phyloP scores from a whole-genome alignment of 164 flowering plant genomes.

The Warburgia ugandensis region DNA sequence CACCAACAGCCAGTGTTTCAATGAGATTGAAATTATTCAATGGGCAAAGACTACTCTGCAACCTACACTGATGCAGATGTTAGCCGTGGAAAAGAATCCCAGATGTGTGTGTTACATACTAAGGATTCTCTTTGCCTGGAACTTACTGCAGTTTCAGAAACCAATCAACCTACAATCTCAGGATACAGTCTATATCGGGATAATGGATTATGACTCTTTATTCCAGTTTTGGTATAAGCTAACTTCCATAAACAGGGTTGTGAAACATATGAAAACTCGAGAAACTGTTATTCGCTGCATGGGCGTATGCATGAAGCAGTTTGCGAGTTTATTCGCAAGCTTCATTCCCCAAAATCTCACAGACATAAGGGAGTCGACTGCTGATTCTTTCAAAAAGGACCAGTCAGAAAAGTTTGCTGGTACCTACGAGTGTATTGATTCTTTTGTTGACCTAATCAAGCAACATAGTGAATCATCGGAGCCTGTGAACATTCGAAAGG shows the following conservation, averaged over 20 bases:
- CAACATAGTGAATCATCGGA: conserved; percentile 59
- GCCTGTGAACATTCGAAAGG: conserved; percentile 74
- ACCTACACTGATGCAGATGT: conserved; percentile 36
- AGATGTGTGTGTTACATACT: conserved; percentile 71
- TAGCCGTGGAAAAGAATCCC: conserved; percentile 56
- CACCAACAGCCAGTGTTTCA: conserved; percentile 10
- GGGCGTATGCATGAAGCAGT: conserved; percentile 61
- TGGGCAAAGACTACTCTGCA: conserved; percentile 61
- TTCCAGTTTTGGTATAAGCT: conserved; percentile 61
- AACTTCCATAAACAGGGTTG: conserved; percentile 41
- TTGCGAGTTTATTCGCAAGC: conserved; percentile 29
- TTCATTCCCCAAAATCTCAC: conserved; percentile 16
- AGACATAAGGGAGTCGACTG: neutral
- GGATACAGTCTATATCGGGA: conserved; percentile 37
- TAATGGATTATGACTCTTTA: conserved; percentile 46
- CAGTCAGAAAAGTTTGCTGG: conserved; percentile 17
- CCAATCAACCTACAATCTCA: conserved; percentile 5
- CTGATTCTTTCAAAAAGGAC: conserved; percentile 14
- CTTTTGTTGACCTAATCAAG: conserved; percentile 40
- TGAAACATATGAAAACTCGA: conserved; percentile 56
- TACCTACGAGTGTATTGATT: conserved; percentile 33
- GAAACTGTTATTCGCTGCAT: conserved; percentile 71
- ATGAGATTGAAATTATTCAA: conserved; percentile 21
- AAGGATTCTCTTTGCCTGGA: conserved; percentile 71
- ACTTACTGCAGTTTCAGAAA: conserved; percentile 40